These are phyloP conservation scores for Hebeloma cylindrosporum DNA, from an alignment of 768 basidiomycete species.

Conservation along the genomic window DNA sequence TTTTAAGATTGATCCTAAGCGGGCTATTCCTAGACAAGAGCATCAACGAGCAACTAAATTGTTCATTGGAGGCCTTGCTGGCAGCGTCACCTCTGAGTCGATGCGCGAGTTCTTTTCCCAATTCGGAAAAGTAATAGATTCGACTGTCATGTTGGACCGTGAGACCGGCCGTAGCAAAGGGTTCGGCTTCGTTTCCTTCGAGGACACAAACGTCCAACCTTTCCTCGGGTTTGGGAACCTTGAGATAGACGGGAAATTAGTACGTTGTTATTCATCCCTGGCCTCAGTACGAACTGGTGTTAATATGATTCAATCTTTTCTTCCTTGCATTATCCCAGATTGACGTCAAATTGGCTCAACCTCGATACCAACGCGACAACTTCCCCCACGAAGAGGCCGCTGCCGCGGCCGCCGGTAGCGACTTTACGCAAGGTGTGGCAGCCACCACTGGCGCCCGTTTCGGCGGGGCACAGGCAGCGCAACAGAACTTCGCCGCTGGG, in stretches of 20 bases:
- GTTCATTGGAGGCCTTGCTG: conserved; percentile 93
- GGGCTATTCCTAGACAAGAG: conserved; percentile 95
- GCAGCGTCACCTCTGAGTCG: conserved; percentile 88
- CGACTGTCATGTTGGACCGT: conserved; percentile 97
- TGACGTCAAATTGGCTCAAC: conserved; percentile 96
- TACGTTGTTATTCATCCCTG: conserved; percentile 37
- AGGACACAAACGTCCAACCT: conserved; percentile 86
- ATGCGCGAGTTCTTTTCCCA: conserved; percentile 93
- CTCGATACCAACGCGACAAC: conserved; percentile 76
- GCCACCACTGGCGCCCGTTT: conserved; percentile 6
- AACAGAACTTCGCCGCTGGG: conserved; percentile 19
- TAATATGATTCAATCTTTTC: neutral
- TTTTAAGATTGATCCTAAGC: conserved; percentile 95
- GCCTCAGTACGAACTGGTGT: neutral
- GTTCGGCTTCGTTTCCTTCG: conserved; percentile 96
- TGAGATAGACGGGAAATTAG: conserved; percentile 93
- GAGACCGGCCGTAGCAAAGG: conserved; percentile 95
- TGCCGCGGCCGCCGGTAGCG: conserved; percentile 21
- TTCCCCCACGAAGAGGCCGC: conserved; percentile 49
- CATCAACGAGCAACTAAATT: conserved; percentile 92
- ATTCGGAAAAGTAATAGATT: conserved; percentile 95
- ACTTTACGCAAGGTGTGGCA: conserved; percentile 23
- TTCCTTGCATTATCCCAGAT: conserved; percentile 61
- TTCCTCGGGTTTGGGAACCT: conserved; percentile 88
- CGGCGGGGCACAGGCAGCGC: conserved; percentile 8